phyloP scores from a whole-genome alignment of 306 rosid genomes.

The Quercus robur region DNA sequence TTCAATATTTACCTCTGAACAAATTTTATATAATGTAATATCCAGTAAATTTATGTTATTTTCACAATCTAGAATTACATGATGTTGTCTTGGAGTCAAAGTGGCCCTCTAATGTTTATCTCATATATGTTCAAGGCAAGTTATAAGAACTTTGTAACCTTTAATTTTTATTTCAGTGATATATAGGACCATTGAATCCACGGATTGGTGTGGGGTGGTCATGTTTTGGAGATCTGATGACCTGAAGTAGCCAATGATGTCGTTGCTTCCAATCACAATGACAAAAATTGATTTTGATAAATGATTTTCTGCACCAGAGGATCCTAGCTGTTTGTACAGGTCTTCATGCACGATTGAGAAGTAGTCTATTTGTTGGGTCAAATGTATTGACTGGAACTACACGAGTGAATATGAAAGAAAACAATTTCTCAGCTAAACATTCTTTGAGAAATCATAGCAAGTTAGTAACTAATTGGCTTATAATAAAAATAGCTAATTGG shows the following conservation, averaged over 20 bases:
- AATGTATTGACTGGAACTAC: constrained; percentile 42
- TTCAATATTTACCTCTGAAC: too few species aligned
- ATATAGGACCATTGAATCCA: constrained; percentile 40
- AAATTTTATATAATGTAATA: too few species aligned
- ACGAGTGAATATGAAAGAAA: not conserved
- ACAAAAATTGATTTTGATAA: constrained; percentile 55
- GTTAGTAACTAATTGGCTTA: too few species aligned
- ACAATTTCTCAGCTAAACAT: not conserved
- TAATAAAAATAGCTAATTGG: too few species aligned
- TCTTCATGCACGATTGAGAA: constrained; percentile 32
- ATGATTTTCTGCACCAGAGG: constrained; percentile 26
- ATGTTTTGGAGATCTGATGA: constrained; percentile 30
- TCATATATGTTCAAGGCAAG: not conserved
- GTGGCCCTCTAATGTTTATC: not conserved
- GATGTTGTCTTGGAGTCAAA: not conserved
- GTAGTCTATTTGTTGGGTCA: constrained; percentile 50
- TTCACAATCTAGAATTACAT: too few species aligned
- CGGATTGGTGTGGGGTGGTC: constrained; percentile 41
- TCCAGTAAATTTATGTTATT: too few species aligned
- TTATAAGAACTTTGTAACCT: constrained; percentile 31
- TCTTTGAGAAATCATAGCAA: not conserved
- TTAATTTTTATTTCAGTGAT: constrained; percentile 44
- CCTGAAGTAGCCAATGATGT: constrained; percentile 49
- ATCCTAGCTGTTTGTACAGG: constrained; percentile 34
- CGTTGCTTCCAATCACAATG: constrained; percentile 71